Evolutionary conservation across 768 basidiomycete species (phyloP).

Genomic region (Phlebiopsis flavidoalba): DNA sequence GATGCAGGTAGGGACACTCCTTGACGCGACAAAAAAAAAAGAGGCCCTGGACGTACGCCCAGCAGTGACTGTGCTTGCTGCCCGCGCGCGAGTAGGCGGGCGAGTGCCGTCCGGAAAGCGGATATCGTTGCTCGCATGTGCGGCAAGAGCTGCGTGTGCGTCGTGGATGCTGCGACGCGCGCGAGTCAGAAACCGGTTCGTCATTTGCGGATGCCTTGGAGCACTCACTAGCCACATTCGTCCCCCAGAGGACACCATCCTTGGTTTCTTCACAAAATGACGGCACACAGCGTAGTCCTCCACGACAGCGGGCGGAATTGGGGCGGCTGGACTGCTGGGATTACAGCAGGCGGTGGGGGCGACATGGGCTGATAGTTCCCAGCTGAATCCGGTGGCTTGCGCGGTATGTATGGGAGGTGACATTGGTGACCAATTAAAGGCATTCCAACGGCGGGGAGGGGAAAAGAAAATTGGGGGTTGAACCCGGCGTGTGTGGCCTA

Average conservation of each 20-base stretch:
- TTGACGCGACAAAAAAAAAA: conserved; percentile 24
- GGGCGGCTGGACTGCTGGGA: not conserved
- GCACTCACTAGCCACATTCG: conserved; percentile 37
- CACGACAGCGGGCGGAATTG: conserved; percentile 23
- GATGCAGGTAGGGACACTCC: conserved; percentile 28
- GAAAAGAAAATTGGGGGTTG: conserved; percentile 5
- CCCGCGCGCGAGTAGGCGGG: conserved; percentile 12
- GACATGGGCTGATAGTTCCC: conserved; percentile 11
- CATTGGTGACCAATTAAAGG: not conserved
- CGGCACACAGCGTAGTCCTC: conserved; percentile 38
- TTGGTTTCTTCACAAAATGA: conserved; percentile 35
- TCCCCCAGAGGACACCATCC: conserved; percentile 40
- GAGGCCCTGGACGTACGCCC: conserved; percentile 32
- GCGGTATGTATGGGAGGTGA: not conserved
- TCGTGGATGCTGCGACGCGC: conserved; percentile 31
- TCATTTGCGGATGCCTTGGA: not conserved
- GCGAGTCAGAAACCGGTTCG: conserved; percentile 8
- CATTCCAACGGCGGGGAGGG: not conserved
- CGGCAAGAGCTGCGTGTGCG: conserved; percentile 21
- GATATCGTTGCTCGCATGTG: conserved; percentile 19
- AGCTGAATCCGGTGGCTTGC: not conserved
- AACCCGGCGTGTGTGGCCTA: not conserved
- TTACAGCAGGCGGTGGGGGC: not conserved
- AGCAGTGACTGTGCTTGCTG: conserved; percentile 30
- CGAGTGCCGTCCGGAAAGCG: conserved; percentile 14